Base-by-base conservation (phyloP, 2,329 filamentous ascomycete genomes). In the Alternaria sp. region DNA sequence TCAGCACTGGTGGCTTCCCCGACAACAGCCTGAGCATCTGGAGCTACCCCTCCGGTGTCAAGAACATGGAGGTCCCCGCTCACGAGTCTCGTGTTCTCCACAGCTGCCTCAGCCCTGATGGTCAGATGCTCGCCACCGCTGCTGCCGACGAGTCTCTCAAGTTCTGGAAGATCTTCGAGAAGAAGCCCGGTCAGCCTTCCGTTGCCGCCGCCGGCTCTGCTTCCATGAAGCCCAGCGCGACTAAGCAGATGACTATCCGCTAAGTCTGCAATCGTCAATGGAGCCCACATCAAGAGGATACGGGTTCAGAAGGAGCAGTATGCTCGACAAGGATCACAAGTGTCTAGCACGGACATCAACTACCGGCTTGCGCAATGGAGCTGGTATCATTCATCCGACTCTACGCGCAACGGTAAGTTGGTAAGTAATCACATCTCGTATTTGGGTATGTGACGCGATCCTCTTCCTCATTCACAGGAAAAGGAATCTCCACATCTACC, bases 141-240 rank as follows among this genome's bases (percentile, higher is more conserved):
- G 91, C 95, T 73, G 94, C 95, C 41, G 96, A 99, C 76, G 96
- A 99, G 86, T 95, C 91, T 78, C 87, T 99, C 81, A 99, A 99
- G 85, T 99, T 99, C 87, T 99, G 96, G 96, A 99, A 99, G 89
- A 87, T 99, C 74, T 99, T 99, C 78, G 96, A 99, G 87, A 97
- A 97, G 88, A 98, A 97, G 88, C 86, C 94, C 18, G 94, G 93
- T 63, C 84, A 87, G 64, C 87, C 90, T 55, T 87, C 89, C 53
- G 79, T 86, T 30, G 85, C 89, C 58, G 87, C 88, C 71, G 87
- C 90, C 62, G 89, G 89, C 67, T 85, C 91, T 63, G 90, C 90
- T 54, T 88, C 87, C 81, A 95, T 95, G 84, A 93, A 85, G 78
- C 80, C 92, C 60, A 89, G 92, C 76, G 91, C 95, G 87, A 89